These are phyloP conservation scores for Triticum aestivum DNA, from an alignment of 176 grass and related monocot genomes.

Conservation along the genomic window IWGSC_CS_RefSeq_v2.1 NC_057807.1:502369576-502370075, in stretches of 20 bases:
- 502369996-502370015: background rate
- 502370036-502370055: slow-evolving; percentile 5
- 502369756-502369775: background rate
- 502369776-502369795: background rate
- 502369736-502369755: background rate
- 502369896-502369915: background rate
- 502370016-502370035: background rate
- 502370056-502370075: slow-evolving; percentile 16
- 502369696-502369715: background rate
- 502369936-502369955: too few species aligned
- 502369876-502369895: slow-evolving; percentile 12
- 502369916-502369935: too few species aligned
- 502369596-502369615: background rate
- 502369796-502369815: background rate
- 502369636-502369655: background rate
- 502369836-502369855: background rate
- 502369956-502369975: too few species aligned
- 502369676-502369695: slow-evolving; percentile 19
- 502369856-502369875: background rate
- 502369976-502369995: background rate
- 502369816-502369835: background rate
- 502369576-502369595: background rate
- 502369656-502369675: background rate
- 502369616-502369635: background rate
- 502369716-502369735: background rate